A percentile compares a stretch with the other conserved stretches of the same genome.
Evolutionary conservation across 768 basidiomycete species (phyloP).

Genomic region (Kondoa subrosea): DNA sequence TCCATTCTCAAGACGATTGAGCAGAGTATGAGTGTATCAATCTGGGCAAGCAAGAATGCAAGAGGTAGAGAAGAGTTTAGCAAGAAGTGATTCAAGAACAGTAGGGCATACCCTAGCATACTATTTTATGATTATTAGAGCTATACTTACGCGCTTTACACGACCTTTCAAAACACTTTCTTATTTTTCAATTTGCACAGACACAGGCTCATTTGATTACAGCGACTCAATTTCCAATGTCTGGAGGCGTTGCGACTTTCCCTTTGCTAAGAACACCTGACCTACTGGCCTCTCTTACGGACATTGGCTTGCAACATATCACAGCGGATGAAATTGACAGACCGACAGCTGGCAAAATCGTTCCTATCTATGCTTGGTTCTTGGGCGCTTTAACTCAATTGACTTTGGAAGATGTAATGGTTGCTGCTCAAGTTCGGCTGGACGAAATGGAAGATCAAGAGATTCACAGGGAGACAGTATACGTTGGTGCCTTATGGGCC

Average conservation of each 20-base stretch:
- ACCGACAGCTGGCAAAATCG: slow-evolving; percentile 19
- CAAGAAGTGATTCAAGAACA: not conserved
- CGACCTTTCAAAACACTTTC: too few species aligned
- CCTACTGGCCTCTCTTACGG: slow-evolving; percentile 8
- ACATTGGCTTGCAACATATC: slow-evolving; percentile 6
- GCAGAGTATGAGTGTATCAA: not conserved
- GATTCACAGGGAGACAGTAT: slow-evolving; percentile 24
- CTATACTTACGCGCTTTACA: too few species aligned
- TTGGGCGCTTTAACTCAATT: slow-evolving; percentile 16
- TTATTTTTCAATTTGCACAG: too few species aligned
- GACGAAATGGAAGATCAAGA: slow-evolving; percentile 25
- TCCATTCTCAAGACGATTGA: not conserved
- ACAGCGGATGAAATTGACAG: slow-evolving; percentile 22
- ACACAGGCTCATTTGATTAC: too few species aligned
- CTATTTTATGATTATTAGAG: not conserved
- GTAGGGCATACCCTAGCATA: not conserved
- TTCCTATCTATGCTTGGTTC: slow-evolving; percentile 25
- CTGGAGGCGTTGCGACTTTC: slow-evolving; percentile 13
- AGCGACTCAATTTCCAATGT: not conserved
- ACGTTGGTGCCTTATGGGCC: slow-evolving; percentile 22
- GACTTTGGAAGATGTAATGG: slow-evolving; percentile 21
- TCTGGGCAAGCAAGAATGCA: not conserved
- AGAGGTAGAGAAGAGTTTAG: not conserved
- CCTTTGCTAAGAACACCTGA: slow-evolving; percentile 16
- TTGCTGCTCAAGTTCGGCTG: slow-evolving; percentile 23